Evolutionary conservation across 176 grass and related monocot genomes (phyloP).

Genomic region (Dendrocalamus sinicus): DNA sequence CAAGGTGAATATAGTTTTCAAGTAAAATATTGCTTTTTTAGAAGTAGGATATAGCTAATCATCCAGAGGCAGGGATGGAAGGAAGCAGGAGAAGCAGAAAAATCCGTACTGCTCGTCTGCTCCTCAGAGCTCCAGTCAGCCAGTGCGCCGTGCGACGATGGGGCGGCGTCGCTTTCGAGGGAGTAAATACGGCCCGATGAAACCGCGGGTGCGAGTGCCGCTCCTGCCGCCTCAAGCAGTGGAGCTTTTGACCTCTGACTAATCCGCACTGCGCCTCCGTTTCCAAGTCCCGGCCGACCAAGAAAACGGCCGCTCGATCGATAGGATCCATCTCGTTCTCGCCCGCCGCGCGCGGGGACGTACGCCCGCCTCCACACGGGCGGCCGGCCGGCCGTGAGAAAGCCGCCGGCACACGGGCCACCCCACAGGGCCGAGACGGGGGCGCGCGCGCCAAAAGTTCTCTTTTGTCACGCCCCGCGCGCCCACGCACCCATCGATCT

Average conservation of each 20-base stretch:
- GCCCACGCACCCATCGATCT: neutral
- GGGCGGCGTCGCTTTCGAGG: neutral
- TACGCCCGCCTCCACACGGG: neutral
- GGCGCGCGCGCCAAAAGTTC: neutral
- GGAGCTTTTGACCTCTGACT: constrained; percentile 4
- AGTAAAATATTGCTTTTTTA: too few relatives aligned
- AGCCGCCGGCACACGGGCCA: neutral
- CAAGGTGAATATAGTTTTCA: too few relatives aligned
- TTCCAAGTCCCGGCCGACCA: constrained; percentile 26
- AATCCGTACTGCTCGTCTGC: neutral
- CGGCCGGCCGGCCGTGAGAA: neutral
- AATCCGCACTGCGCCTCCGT: neutral
- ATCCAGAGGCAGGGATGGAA: too few relatives aligned
- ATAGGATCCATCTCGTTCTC: neutral
- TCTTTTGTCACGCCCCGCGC: constrained; percentile 37
- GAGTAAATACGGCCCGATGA: neutral
- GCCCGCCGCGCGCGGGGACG: neutral
- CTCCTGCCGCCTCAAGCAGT: neutral
- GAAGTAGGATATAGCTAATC: too few relatives aligned
- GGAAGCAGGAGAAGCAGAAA: too few relatives aligned
- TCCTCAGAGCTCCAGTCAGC: neutral
- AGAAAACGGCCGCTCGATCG: constrained; percentile 20
- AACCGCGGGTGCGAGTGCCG: neutral
- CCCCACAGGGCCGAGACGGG: neutral
- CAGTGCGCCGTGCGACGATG: neutral